Conservation (phyloP, 192 early-diverging fungal genomes). For the Coemansia interrupta region DNA sequence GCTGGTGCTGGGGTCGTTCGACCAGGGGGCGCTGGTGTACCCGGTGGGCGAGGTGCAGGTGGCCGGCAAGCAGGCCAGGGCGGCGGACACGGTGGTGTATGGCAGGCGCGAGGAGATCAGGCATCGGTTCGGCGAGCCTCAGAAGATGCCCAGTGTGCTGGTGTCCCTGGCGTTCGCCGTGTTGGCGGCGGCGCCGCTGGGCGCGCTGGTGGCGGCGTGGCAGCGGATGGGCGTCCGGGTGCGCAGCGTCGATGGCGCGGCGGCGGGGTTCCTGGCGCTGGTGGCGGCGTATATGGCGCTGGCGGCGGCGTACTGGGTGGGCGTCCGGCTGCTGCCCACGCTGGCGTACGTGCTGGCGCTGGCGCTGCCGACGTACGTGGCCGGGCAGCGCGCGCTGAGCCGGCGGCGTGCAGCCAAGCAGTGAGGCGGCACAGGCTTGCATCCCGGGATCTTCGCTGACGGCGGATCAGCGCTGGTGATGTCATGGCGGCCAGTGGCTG, state of each 20-base stretch:
- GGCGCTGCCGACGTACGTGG: slow-evolving; percentile 47
- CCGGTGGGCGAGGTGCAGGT: slow-evolving; percentile 30
- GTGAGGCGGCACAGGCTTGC: background rate
- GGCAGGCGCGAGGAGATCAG: slow-evolving; percentile 34
- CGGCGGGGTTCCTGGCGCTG: slow-evolving; percentile 34
- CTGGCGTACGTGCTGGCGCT: slow-evolving; percentile 44
- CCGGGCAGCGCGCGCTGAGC: slow-evolving; percentile 40
- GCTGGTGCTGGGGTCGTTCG: slow-evolving; percentile 42
- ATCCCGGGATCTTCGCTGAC: too few relatives aligned
- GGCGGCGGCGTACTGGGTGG: slow-evolving; percentile 51
- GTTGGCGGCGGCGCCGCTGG: slow-evolving; percentile 23
- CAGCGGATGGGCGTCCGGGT: slow-evolving; percentile 38
- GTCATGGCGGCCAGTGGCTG: too few relatives aligned
- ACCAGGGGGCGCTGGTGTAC: slow-evolving; percentile 29
- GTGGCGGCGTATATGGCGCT: slow-evolving; percentile 42
- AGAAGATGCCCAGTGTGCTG: slow-evolving; percentile 33
- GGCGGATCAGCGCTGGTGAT: too few relatives aligned
- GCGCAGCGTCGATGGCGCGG: slow-evolving; percentile 18
- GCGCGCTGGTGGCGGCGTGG: slow-evolving; percentile 29
- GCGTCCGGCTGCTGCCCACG: slow-evolving; percentile 40
- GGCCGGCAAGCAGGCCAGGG: slow-evolving; percentile 8
- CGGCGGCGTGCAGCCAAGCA: slow-evolving; percentile 11
- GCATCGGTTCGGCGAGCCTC: slow-evolving; percentile 45
- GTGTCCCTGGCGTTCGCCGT: slow-evolving; percentile 37
- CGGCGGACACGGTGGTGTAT: background rate